Percentiles rank a stretch among this genome's conserved stretches.
Evolutionary conservation across 1,139 yeast genomes (phyloP).

Genomic region (Sugiyamaella xylanicola): DNA sequence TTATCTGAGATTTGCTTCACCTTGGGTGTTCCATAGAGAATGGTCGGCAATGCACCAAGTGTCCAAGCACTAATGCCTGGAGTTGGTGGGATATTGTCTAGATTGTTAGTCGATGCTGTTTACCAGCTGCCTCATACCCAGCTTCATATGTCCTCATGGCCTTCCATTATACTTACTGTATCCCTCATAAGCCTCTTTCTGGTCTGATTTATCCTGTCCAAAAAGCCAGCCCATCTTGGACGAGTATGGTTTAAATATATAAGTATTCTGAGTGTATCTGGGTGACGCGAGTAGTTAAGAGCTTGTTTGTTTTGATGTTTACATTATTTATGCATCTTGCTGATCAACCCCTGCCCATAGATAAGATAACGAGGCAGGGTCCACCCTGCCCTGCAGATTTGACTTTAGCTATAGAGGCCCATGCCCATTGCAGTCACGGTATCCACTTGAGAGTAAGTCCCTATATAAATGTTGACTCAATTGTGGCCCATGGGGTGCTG

Average conservation of each 20-base stretch:
- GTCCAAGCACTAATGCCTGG: constrained; percentile 33
- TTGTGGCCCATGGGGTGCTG: no score
- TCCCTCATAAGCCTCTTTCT: not conserved
- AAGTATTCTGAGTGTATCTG: no score
- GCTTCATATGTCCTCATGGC: not conserved
- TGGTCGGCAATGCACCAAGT: constrained; percentile 29
- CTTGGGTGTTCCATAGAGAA: constrained; percentile 31
- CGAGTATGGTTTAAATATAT: no score
- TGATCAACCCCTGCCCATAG: not conserved
- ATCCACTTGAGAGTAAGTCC: no score
- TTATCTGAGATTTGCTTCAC: constrained; percentile 23
- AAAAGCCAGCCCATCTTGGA: constrained; percentile 14
- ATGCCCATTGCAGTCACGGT: no score
- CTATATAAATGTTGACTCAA: no score
- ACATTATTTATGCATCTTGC: not conserved
- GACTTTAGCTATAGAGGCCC: no score
- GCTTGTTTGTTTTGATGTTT: not conserved
- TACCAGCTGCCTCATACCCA: not conserved
- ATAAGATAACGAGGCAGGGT: not conserved
- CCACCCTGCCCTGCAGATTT: not conserved
- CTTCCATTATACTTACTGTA: not conserved
- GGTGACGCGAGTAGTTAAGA: no score
- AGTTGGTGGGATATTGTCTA: constrained; percentile 29
- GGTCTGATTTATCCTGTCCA: not conserved
- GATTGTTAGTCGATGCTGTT: constrained; percentile 1